Evolutionary conservation across 192 early-diverging fungal species (phyloP), one percentile per base, ranked within the genome.

Genomic region (Coemansia biformis): DNA sequence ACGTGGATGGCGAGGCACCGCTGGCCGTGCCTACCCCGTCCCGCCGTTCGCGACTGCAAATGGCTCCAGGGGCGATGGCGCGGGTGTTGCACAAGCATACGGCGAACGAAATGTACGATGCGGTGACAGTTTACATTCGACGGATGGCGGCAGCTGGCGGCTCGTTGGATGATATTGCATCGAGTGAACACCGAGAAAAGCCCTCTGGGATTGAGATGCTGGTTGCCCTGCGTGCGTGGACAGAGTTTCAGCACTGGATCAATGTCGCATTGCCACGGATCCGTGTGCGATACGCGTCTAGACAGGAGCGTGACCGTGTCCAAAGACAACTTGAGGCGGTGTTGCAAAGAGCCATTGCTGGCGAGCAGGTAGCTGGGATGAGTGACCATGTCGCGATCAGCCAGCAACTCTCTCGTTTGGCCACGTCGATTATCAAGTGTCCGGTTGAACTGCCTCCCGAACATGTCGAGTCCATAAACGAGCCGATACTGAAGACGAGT

Each of bases 191-290:
- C n/a, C n/a, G n/a, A n/a, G n/a, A n/a, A n/a, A n/a, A n/a, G n/a
- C n/a, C n/a, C n/a, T n/a, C n/a, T n/a, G n/a, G n/a, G 5, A 38
- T 64, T 16, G 28, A n/a, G 18, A 23, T 53, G 38, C 37, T 30
- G 8, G 5, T 53, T n/a, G 54, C 54, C 4, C 16, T 62, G 54
- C 59, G 58, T 2, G 8, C 54, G 30, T 57, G 59, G 54, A 35
- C 46, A 5, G 66, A 69, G 46, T 69, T 62, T 39, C 43, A 46
- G 39, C 19, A 38, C 22, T 69, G 66, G 66, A 21, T 43, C 10
- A 14, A 44, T 10, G 29, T 28, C 6, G 15, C 16, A n/a, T 23
- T 24, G 33, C 50, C 38, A 18, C 43, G 23, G 3, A 34, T 51
- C 15, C 30, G 38, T 12, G 50, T 43, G 11, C 29, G 30, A 8